Percentiles rank a stretch among this genome's conserved stretches.
phyloP scores from a whole-genome alignment of 257 asterid genomes.

The Rhazya stricta region DNA sequence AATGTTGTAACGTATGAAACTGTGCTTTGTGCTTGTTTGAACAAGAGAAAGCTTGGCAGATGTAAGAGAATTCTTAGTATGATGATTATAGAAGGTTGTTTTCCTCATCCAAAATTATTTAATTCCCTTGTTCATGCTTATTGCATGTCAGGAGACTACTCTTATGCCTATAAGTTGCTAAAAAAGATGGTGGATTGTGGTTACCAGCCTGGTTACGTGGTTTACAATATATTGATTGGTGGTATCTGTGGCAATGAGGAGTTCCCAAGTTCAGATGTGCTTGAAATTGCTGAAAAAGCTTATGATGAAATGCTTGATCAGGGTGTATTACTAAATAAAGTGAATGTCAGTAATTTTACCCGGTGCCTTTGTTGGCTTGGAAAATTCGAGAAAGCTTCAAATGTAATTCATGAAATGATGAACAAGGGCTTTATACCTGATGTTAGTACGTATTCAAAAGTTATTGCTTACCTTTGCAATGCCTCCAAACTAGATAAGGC shows the following conservation, averaged over 20 bases:
- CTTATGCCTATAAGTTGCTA: constrained; percentile 78
- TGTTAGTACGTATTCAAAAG: constrained; percentile 73
- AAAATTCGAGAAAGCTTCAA: constrained; percentile 67
- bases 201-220: constrained; percentile 74
- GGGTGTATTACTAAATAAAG: constrained; percentile 56
- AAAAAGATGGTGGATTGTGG: constrained; percentile 80
- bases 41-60: constrained; percentile 78
- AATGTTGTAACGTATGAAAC: constrained; percentile 67
- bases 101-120: constrained; percentile 74
- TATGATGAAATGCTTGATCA: constrained; percentile 69
- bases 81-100: constrained; percentile 97
- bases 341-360: constrained; percentile 69
- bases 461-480: constrained; percentile 71
- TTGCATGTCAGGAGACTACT: constrained; percentile 67
- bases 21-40: constrained; percentile 76
- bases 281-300: constrained; percentile 81
- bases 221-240: constrained; percentile 79
- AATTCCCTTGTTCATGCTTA: constrained; percentile 76
- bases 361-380: constrained; percentile 67
- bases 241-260: constrained; percentile 75
- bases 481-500: constrained; percentile 82
- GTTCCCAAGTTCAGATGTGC: constrained; percentile 41
- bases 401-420: constrained; percentile 71
- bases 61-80: constrained; percentile 75
- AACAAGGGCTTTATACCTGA: constrained; percentile 76